These are phyloP conservation scores for Extremus antarcticus DNA, from an alignment of 495 filamentous ascomycete species.

Conservation along the genomic window DNA sequence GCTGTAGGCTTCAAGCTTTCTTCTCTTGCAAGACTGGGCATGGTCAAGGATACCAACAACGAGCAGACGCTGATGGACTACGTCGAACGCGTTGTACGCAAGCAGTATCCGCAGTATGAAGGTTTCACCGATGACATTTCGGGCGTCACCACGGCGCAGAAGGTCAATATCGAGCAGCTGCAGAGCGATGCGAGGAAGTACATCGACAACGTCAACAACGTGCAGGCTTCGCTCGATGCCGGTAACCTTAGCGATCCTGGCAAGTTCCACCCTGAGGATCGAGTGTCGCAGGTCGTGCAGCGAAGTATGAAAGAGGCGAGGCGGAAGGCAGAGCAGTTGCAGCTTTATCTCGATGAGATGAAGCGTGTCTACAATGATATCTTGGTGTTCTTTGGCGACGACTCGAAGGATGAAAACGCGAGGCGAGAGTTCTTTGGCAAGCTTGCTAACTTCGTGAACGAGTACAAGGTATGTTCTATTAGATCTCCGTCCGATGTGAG, in stretches of 20 bases:
- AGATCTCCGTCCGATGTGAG: background rate
- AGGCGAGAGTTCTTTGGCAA: slow-evolving; percentile 93
- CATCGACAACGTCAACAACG: slow-evolving; percentile 86
- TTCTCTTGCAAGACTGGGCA: slow-evolving; percentile 83
- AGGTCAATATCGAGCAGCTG: slow-evolving; percentile 89
- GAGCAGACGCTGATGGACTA: slow-evolving; percentile 91
- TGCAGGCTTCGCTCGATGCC: slow-evolving; percentile 80
- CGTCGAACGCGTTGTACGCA: slow-evolving; percentile 93
- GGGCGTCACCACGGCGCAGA: slow-evolving; percentile 73
- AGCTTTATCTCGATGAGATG: slow-evolving; percentile 91
- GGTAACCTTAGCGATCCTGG: slow-evolving; percentile 93
- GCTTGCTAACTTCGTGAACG: slow-evolving; percentile 77
- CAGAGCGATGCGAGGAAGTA: slow-evolving; percentile 83
- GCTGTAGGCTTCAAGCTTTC: slow-evolving; percentile 95
- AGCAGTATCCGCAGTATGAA: slow-evolving; percentile 94
- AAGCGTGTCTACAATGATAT: slow-evolving; percentile 83
- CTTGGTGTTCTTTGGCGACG: slow-evolving; percentile 94
- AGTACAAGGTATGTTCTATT: slow-evolving; percentile 66
- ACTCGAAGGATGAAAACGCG: slow-evolving; percentile 83
- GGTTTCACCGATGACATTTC: slow-evolving; percentile 74
- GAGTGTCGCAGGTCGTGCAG: slow-evolving; percentile 83
- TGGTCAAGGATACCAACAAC: slow-evolving; percentile 99
- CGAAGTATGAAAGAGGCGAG: slow-evolving; percentile 92
- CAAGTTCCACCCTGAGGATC: slow-evolving; percentile 96
- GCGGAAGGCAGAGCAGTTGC: slow-evolving; percentile 91